phyloP scores from a whole-genome alignment of 2,329 filamentous ascomycete genomes.

The Trichoderma hamatum region DNA sequence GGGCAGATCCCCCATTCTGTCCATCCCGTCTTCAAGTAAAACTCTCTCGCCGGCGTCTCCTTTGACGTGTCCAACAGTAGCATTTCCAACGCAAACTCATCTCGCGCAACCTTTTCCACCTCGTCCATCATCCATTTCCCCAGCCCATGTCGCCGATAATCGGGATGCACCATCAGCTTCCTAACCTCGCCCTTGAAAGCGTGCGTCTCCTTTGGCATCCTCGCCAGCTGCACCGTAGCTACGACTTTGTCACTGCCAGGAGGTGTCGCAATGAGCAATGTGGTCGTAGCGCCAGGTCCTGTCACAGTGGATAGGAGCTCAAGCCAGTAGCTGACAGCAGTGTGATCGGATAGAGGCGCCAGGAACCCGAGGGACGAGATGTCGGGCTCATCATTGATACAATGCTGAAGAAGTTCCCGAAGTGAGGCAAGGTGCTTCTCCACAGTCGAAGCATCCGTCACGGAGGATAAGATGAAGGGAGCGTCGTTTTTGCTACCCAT shows the following conservation, averaged over 20 bases:
- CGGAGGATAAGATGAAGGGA: constrained; percentile 6
- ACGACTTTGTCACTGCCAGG: constrained; percentile 26
- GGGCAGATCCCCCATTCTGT: constrained; percentile 37
- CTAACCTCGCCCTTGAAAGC: constrained; percentile 34
- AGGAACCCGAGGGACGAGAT: constrained; percentile 37
- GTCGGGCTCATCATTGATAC: constrained; percentile 36
- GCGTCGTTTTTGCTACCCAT: constrained; percentile 17
- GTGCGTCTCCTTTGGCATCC: constrained; percentile 35
- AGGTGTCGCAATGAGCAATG: constrained; percentile 30
- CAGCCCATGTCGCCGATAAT: constrained; percentile 31
- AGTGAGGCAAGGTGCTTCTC: constrained; percentile 32
- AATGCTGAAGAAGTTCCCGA: constrained; percentile 32
- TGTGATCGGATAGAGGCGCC: constrained; percentile 34
- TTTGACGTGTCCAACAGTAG: constrained; percentile 36
- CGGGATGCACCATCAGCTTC: constrained; percentile 36
- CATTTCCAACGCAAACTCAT: constrained; percentile 30
- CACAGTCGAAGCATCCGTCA: constrained; percentile 22
- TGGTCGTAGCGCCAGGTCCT: constrained; percentile 7
- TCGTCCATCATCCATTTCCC: constrained; percentile 33
- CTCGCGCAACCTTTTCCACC: constrained; percentile 31
- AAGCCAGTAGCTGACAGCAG: constrained; percentile 33
- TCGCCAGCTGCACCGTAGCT: constrained; percentile 32
- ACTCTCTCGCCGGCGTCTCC: constrained; percentile 33
- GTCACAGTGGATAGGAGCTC: constrained; percentile 25
- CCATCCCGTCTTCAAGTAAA: constrained; percentile 35